Evolutionary conservation across 257 asterid genomes (phyloP), one percentile per base, ranked within the genome.

Genomic region (Eucommia ulmoides): DNA sequence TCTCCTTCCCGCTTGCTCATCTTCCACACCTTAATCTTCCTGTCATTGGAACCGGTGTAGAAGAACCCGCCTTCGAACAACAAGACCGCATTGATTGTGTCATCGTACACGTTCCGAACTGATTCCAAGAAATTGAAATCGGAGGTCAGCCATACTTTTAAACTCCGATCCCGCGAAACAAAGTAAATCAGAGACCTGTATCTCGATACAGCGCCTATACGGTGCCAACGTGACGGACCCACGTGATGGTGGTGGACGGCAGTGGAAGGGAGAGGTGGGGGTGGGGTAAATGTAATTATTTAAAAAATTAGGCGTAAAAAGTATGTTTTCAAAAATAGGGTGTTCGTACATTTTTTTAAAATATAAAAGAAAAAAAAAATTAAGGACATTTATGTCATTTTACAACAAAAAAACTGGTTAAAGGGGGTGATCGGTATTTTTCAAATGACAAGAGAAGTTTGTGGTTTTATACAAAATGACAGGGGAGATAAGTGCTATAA

Each of bases 41-140:
- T 84, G 8, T 80, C 82, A 8, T 82, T 72, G 12, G 80, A 73
- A 53, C 72, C 84, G 0, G 89, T 80, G 63, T 63, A 73, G 8
- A 80, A 60, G 1, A 69, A 54, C 17, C 56, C 48, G 17, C 54
- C 61, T 3, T 18, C 12, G 3, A 75, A 65, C 1, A 68, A 70
- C 2, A 38, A 58, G 9, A 80, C 24, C 1, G 82, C 74, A 6
- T 80, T 80, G 0, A 80, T 73, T 3, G 89, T 82, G n/a, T 80
- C 89, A 3, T 70, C 41, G 33, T 80, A 84, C 1, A 78, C 89
- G 5, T 17, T 25, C 7, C 12, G 8, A 8, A 76, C 57, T 8
- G 84, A 73, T 20, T 64, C 74, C 48, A 69, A 1, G 22, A 84
- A 80, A 0, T 38, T 56, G 16, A 69, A 25, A 3, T 60, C 71